Conservation (phyloP, 1,139 yeast genomes). For the Kurtzmaniella quercitrusa region DNA sequence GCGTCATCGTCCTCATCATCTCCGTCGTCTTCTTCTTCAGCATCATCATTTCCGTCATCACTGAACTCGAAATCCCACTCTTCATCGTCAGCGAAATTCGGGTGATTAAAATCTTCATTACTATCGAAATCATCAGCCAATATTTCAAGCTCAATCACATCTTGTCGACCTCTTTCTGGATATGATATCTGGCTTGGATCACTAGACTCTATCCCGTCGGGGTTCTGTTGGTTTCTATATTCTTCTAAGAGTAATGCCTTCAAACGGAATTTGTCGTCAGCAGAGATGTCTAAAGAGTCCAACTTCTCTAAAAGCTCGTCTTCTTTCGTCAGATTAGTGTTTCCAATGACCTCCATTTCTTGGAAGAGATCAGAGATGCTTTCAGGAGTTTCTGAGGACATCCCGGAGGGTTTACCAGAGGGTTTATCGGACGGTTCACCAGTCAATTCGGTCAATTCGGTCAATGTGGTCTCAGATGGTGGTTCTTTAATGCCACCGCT, state of each 20-base stretch:
- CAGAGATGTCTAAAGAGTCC: conserved; percentile 36
- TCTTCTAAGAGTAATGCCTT: conserved; percentile 22
- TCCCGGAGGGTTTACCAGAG: too few species aligned
- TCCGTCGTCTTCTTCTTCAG: conserved; percentile 21
- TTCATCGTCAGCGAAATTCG: conserved; percentile 32
- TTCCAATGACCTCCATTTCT: conserved; percentile 43
- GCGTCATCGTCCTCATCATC: conserved; percentile 24
- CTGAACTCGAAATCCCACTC: conserved; percentile 34
- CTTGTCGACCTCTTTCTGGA: conserved; percentile 15
- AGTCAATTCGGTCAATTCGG: too few species aligned
- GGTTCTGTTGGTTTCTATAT: conserved; percentile 6
- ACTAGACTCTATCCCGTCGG: background rate
- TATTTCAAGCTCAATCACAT: conserved; percentile 35
- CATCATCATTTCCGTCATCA: conserved; percentile 24
- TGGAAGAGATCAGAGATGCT: conserved; percentile 29
- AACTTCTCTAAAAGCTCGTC: conserved; percentile 23
- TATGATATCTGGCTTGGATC: conserved; percentile 8
- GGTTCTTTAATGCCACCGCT: too few species aligned
- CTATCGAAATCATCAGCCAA: conserved; percentile 53
- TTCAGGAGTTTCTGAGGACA: background rate
- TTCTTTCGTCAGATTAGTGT: conserved; percentile 10
- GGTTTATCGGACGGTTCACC: too few species aligned
- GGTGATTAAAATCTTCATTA: conserved; percentile 19
- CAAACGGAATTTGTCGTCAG: conserved; percentile 50
- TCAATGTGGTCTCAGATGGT: too few species aligned